Evolutionary conservation across 139 green algal species (phyloP).

Genomic region (Chlorella vulgaris): DNA sequence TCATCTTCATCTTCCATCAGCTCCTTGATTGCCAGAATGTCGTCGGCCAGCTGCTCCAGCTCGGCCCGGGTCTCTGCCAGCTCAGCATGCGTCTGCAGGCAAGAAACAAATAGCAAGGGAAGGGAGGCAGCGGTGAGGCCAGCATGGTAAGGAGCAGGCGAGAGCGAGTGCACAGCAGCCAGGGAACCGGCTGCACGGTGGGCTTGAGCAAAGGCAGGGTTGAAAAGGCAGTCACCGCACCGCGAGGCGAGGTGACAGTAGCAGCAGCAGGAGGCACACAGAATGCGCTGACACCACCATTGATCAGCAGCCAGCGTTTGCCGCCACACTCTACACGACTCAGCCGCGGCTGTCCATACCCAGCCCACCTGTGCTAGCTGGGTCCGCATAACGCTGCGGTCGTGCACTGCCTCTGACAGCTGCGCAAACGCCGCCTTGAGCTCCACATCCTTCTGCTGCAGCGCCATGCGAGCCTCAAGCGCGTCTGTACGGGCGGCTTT

Average conservation of each 20-base stretch:
- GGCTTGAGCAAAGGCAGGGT: too few relatives aligned
- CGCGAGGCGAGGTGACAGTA: too few relatives aligned
- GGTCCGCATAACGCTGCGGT: constrained; percentile 19
- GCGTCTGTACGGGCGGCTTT: constrained; percentile 22
- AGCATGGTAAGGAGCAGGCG: too few relatives aligned
- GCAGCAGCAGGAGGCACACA: too few relatives aligned
- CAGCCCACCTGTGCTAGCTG: constrained; percentile 33
- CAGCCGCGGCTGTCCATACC: too few relatives aligned
- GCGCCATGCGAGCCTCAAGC: constrained; percentile 10
- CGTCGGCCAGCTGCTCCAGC: constrained; percentile 37
- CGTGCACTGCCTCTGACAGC: constrained; percentile 8
- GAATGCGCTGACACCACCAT: too few relatives aligned
- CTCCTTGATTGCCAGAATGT: constrained; percentile 27
- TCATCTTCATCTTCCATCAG: constrained; percentile 27
- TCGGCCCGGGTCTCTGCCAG: constrained; percentile 30
- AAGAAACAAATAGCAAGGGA: background rate
- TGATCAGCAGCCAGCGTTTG: too few relatives aligned
- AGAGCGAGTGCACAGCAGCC: too few relatives aligned
- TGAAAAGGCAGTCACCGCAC: too few relatives aligned
- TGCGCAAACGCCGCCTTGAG: constrained; percentile 26
- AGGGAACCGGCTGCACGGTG: too few relatives aligned
- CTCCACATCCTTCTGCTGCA: constrained; percentile 28
- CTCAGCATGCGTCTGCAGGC: constrained; percentile 17
- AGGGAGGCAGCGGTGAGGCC: background rate
- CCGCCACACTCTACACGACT: too few relatives aligned